These are phyloP conservation scores for Candida frijolesensis DNA, from an alignment of 1,139 yeast species.

Conservation along the genomic window DNA sequence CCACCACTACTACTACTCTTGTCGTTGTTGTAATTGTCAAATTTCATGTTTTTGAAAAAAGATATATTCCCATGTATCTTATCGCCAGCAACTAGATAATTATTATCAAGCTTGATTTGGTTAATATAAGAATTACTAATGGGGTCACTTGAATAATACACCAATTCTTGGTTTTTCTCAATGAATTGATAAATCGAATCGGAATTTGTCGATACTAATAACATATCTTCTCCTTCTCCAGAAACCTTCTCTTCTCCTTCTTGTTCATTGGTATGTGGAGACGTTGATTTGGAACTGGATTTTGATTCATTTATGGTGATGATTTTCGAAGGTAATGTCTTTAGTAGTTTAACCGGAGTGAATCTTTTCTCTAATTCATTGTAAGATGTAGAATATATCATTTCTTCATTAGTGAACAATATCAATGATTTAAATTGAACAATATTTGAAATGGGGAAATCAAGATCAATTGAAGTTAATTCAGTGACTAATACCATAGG, in stretches of 20 bases:
- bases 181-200: slow-evolving; percentile 41
- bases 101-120: slow-evolving; percentile 23
- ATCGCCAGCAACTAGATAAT: slow-evolving; percentile 36
- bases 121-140: slow-evolving; percentile 42
- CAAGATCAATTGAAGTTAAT: slow-evolving; percentile 38
- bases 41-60: slow-evolving; percentile 17
- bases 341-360: slow-evolving; percentile 27
- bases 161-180: slow-evolving; percentile 16
- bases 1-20: too few relatives aligned
- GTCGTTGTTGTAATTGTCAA: not conserved
- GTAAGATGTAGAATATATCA: slow-evolving; percentile 42
- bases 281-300: too few relatives aligned
- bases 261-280: too few relatives aligned
- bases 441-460: slow-evolving; percentile 39
- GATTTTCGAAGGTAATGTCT: slow-evolving; percentile 40
- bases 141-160: slow-evolving; percentile 33
- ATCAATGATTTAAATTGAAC: slow-evolving; percentile 39
- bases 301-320: slow-evolving; percentile 30
- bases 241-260: too few relatives aligned
- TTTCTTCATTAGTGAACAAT: slow-evolving; percentile 35
- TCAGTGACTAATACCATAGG: slow-evolving; percentile 28
- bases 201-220: slow-evolving; percentile 40
- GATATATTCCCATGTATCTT: slow-evolving; percentile 43
- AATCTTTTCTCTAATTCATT: slow-evolving; percentile 40
- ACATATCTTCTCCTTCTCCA: slow-evolving; percentile 14